Evolutionary conservation across 441 rosid genomes (phyloP).

Genomic region (Melianthus villosus): DNA sequence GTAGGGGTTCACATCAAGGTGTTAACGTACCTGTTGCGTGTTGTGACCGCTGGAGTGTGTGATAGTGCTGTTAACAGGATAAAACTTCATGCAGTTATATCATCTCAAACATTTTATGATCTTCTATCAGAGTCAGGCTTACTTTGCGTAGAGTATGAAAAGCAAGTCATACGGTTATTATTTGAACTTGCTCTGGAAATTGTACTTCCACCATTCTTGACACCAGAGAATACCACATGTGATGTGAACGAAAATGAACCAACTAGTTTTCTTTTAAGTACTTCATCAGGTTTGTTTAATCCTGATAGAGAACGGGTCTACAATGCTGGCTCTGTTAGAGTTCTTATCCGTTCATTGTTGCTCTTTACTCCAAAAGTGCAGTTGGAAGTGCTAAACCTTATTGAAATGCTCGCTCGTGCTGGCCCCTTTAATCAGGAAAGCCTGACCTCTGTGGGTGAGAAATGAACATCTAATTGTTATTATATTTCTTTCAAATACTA

Average conservation of each 20-base stretch:
- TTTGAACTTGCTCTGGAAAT: slow-evolving; percentile 95
- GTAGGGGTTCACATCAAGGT: slow-evolving; percentile 44
- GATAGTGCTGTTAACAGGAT: slow-evolving; percentile 74
- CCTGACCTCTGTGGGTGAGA: slow-evolving; percentile 88
- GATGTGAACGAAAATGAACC: slow-evolving; percentile 34
- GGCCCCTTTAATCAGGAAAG: slow-evolving; percentile 92
- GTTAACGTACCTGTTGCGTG: slow-evolving; percentile 78
- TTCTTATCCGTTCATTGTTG: slow-evolving; percentile 76
- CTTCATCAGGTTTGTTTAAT: slow-evolving; percentile 50
- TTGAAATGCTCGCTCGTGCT: slow-evolving; percentile 78
- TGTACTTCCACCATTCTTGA: slow-evolving; percentile 74
- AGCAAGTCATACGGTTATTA: slow-evolving; percentile 83
- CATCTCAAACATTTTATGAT: slow-evolving; percentile 88
- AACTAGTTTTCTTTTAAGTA: slow-evolving; percentile 34
- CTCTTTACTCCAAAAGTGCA: slow-evolving; percentile 94
- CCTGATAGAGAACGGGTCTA: slow-evolving; percentile 73
- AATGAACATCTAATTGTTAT: slow-evolving; percentile 7
- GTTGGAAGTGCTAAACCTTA: slow-evolving; percentile 64
- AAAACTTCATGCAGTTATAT: slow-evolving; percentile 66
- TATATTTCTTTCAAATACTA: slow-evolving; percentile 3
- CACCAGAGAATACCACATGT: slow-evolving; percentile 34
- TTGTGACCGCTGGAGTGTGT: slow-evolving; percentile 76
- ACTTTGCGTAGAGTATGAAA: slow-evolving; percentile 88
- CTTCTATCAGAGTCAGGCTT: slow-evolving; percentile 90
- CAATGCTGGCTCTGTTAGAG: slow-evolving; percentile 85